Base-by-base conservation (phyloP, 2,329 filamentous ascomycete genomes). In the Aspergillus tamarii region DNA sequence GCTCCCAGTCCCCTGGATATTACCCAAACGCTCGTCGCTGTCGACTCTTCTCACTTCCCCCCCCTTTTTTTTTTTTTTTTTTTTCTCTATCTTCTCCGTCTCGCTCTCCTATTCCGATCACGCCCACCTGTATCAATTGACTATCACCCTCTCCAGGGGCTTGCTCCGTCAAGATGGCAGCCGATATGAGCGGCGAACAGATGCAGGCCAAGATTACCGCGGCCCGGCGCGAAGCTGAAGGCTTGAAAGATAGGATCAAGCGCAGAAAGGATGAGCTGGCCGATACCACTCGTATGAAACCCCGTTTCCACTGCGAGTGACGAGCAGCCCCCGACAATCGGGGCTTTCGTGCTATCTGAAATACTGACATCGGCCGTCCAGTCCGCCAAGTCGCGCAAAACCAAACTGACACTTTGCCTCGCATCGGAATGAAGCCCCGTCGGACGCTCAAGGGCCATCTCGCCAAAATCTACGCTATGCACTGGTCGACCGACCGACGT, bases 391-490 rank as follows among this genome's bases (percentile, higher is more conserved):
- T 98, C 73, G 92, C 95, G 74, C 89, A 93, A 79, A 91, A 94
- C 83, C 91, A 94, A 70, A 94, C 96, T 81, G 95, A 98, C 80
- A 85, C 91, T 70, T 89, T 99, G 73, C 93, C 94, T 69, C 91
- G 91, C 81, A 95, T 96, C 81, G 87, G 94, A 77, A 98, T 99
- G 95, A 96, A 95, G 86, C 92, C 94, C 69, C 95, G 96, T 84
- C 91, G 93, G 75, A 97, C 94, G 57, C 86, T 99, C 71, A 98
- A 98, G 84, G 95, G 95, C 70, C 95, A 99, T 86, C 84, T 99
- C 71, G 95, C 95, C 74, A 99, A 99, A 84, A 99, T 99, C 75
- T 99, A 99, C 81, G 95, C 95, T 74, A 99, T 99, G 95, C 95
- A 99, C 85, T 99, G 95, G 95, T 98, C 95, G 39, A 99, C 95